Evolutionary conservation across 1,284 basidiomycete species (phyloP).

Genomic region (Agroathelia rolfsii): DNA sequence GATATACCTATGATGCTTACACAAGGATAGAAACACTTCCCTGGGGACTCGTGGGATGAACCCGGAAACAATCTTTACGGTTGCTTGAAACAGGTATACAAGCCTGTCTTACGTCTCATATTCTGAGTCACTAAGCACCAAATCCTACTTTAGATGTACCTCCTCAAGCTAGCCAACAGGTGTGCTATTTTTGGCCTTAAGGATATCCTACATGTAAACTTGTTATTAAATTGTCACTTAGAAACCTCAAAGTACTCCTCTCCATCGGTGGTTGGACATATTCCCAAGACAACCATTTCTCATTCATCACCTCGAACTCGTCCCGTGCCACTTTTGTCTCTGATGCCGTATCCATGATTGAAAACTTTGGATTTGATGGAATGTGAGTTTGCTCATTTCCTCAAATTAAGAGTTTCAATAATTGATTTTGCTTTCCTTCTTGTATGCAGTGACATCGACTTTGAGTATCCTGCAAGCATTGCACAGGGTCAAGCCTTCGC

Average conservation of each 20-base stretch:
- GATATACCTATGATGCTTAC: slow-evolving; percentile 4
- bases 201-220: neutral
- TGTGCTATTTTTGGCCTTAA: slow-evolving; percentile 8
- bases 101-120: slow-evolving; percentile 11
- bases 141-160: slow-evolving; percentile 27
- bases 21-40: slow-evolving; percentile 70
- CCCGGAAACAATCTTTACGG: slow-evolving; percentile 75
- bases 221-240: slow-evolving; percentile 17
- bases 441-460: slow-evolving; percentile 52
- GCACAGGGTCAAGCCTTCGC: slow-evolving; percentile 50
- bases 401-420: neutral
- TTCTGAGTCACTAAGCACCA: neutral
- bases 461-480: slow-evolving; percentile 47
- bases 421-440: neutral
- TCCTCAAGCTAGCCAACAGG: slow-evolving; percentile 67
- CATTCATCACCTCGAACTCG: slow-evolving; percentile 43
- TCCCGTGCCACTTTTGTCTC: slow-evolving; percentile 64
- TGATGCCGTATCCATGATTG: slow-evolving; percentile 63
- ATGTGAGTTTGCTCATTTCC: slow-evolving; percentile 35
- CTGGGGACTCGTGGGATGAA: slow-evolving; percentile 52
- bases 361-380: slow-evolving; percentile 86
- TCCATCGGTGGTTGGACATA: slow-evolving; percentile 75
- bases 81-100: slow-evolving; percentile 72
- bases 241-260: slow-evolving; percentile 69
- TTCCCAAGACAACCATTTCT: slow-evolving; percentile 56